These are phyloP conservation scores for Oldenlandia corymbosa DNA, from an alignment of 257 asterid species.

Conservation along the genomic window DNA sequence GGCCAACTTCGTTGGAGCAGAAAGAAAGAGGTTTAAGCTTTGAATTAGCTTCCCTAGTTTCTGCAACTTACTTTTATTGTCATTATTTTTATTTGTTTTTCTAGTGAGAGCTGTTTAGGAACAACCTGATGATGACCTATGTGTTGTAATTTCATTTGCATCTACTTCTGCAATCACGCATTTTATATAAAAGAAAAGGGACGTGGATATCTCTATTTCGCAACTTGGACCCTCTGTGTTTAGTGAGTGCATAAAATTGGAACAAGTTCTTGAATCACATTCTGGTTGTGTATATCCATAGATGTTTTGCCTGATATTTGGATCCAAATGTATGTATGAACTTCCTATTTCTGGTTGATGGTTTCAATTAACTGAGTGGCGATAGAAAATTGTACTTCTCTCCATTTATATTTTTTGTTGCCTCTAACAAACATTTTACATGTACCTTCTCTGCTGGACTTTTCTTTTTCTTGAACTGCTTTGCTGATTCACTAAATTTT, in stretches of 20 bases:
- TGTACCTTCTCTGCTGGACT: neutral
- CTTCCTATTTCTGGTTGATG: neutral
- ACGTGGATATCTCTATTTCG: neutral
- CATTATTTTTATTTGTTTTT: no score
- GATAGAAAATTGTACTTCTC: neutral
- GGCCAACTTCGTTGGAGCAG: slow-evolving; percentile 89
- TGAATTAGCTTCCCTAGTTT: neutral
- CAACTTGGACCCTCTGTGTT: neutral
- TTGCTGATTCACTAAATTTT: slow-evolving; percentile 24
- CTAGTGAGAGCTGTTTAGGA: no score
- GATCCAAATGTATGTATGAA: neutral
- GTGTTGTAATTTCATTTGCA: no score
- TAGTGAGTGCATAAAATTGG: neutral
- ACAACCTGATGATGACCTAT: neutral
- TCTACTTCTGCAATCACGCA: no score
- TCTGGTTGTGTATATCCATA: no score
- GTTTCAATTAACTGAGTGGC: neutral
- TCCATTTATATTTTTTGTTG: neutral
- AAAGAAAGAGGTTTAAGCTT: slow-evolving; percentile 67
- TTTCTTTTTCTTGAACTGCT: neutral
- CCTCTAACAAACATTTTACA: neutral
- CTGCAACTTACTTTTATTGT: no score
- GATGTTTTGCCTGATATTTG: neutral
- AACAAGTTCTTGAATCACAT: neutral
- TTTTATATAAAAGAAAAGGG: neutral